Conservation (phyloP, 495 filamentous ascomycete genomes). For the Polyplosphaeria fusca region DNA sequence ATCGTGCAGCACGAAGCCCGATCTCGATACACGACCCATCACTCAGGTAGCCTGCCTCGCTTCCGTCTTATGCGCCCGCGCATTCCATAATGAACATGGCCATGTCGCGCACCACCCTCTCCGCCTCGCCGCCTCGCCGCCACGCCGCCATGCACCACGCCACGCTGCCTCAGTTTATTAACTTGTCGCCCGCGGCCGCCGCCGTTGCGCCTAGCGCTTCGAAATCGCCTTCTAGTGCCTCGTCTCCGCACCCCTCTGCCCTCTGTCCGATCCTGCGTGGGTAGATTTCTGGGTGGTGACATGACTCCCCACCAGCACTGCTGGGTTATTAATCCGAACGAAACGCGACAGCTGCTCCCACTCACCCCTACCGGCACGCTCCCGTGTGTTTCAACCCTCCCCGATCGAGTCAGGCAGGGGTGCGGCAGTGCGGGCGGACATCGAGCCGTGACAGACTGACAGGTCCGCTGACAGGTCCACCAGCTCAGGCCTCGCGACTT, state of each 20-base stretch:
- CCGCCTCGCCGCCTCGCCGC: too few relatives aligned
- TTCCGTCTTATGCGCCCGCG: background rate
- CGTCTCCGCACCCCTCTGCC: background rate
- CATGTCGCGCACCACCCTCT: background rate
- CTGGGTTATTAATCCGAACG: constrained; percentile 3
- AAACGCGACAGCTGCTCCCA: background rate
- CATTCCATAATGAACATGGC: background rate
- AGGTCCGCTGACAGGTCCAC: too few relatives aligned
- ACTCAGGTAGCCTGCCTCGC: background rate
- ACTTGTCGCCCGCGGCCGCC: too few relatives aligned
- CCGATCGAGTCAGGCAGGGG: too few relatives aligned
- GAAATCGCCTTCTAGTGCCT: background rate
- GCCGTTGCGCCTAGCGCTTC: too few relatives aligned
- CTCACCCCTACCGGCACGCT: background rate
- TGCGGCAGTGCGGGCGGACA: too few relatives aligned
- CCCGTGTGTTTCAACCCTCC: too few relatives aligned
- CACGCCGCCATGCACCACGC: too few relatives aligned
- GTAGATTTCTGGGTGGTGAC: constrained; percentile 32
- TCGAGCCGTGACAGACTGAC: too few relatives aligned
- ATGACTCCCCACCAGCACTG: constrained; percentile 5
- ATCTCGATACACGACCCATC: constrained; percentile 5
- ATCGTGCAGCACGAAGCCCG: constrained; percentile 10
- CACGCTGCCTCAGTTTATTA: too few relatives aligned
- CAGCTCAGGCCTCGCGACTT: too few relatives aligned
- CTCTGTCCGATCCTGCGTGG: constrained; percentile 7